Conservation (phyloP, 2,329 filamentous ascomycete species). For the Magnaporthiopsis poae region DNA sequence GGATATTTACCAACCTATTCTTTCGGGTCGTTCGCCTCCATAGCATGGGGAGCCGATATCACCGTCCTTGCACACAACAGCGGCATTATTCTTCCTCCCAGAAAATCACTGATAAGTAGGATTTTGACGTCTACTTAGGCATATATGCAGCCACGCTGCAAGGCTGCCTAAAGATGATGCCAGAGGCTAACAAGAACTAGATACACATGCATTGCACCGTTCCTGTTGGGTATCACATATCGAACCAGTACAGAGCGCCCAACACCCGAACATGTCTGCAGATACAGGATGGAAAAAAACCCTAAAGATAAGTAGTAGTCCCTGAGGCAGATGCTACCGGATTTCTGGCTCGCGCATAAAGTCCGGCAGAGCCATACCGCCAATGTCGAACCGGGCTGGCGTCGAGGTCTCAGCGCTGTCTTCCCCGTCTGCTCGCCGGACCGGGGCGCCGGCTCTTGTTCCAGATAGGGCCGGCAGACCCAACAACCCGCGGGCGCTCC, state of each 20-base stretch:
- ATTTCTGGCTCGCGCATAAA: constrained; percentile 34
- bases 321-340: constrained; percentile 18
- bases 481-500: background rate
- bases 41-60: too few species aligned
- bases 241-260: background rate
- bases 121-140: too few species aligned
- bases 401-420: background rate
- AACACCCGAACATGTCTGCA: background rate
- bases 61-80: too few species aligned
- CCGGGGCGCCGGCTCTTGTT: background rate
- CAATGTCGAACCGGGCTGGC: constrained; percentile 12
- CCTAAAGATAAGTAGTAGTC: too few species aligned
- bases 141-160: too few species aligned
- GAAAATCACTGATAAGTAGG: too few species aligned
- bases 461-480: background rate
- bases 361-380: constrained; percentile 26
- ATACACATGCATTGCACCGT: background rate
- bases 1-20: too few species aligned
- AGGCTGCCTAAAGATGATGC: too few species aligned
- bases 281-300: too few species aligned
- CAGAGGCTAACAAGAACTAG: too few species aligned
- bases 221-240: background rate
- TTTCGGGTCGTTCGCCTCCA: too few species aligned
- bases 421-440: background rate
- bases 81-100: too few species aligned